Evolutionary conservation across 371 early-diverging fungal genomes (phyloP).

Genomic region (Mucor sp.): DNA sequence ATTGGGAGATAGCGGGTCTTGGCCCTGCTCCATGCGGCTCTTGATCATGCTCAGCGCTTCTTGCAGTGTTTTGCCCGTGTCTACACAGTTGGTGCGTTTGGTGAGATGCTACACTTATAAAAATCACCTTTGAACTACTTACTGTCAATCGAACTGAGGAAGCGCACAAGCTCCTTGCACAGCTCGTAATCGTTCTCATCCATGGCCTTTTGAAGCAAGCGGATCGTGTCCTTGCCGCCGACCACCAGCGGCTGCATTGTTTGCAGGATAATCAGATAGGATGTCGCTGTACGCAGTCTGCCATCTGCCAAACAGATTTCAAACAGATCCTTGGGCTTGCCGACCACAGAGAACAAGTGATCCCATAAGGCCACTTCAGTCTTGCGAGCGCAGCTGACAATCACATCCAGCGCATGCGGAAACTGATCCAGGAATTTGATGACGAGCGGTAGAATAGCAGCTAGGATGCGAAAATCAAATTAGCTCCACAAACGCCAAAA

Average conservation of each 20-base stretch:
- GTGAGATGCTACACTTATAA: background rate
- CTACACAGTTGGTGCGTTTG: conserved; percentile 18
- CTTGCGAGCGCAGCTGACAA: conserved; percentile 90
- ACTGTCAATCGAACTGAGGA: conserved; percentile 81
- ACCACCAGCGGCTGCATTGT: conserved; percentile 75
- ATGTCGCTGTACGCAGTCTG: conserved; percentile 80
- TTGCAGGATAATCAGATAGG: conserved; percentile 84
- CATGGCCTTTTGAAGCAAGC: conserved; percentile 73
- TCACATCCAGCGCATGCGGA: conserved; percentile 75
- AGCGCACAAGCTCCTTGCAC: conserved; percentile 80
- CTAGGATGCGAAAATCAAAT: conserved; percentile 22
- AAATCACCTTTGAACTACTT: conserved; percentile 17
- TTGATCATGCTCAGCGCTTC: conserved; percentile 46
- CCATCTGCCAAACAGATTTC: conserved; percentile 69
- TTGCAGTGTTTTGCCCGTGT: conserved; percentile 42
- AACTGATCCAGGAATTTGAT: conserved; percentile 77
- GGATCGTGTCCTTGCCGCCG: conserved; percentile 71
- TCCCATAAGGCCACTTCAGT: conserved; percentile 91
- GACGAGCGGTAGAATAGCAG: conserved; percentile 68
- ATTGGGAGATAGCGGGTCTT: conserved; percentile 24
- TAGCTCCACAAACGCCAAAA: too few species aligned
- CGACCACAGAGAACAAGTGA: conserved; percentile 80
- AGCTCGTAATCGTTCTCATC: conserved; percentile 80
- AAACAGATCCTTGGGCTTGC: conserved; percentile 79
- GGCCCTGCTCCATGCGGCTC: conserved; percentile 29